phyloP scores from a whole-genome alignment of 257 asterid species.

The Nicotiana otophora region DNA sequence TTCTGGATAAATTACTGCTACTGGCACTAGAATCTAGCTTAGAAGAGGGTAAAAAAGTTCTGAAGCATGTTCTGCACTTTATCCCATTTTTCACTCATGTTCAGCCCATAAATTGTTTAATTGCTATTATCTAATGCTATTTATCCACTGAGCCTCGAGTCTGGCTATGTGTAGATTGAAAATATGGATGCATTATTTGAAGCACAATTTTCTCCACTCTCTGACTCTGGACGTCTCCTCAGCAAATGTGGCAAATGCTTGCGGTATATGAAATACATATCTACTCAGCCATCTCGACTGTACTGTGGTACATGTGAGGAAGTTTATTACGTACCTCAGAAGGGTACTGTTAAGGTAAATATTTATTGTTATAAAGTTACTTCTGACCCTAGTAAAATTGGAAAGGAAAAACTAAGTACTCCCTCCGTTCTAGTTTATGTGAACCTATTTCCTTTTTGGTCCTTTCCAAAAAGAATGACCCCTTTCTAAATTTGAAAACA shows the following conservation, averaged over 20 bases:
- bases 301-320: conserved; percentile 90
- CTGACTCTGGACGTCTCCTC: conserved; percentile 75
- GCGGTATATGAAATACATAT: conserved; percentile 84
- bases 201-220: conserved; percentile 90
- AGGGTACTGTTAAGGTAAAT: conserved; percentile 73
- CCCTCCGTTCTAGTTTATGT: too few species aligned
- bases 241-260: conserved; percentile 94
- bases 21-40: neutral
- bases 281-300: conserved; percentile 79
- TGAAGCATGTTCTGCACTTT: neutral
- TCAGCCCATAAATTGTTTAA: neutral
- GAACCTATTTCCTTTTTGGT: too few species aligned
- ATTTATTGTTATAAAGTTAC: neutral
- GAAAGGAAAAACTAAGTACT: neutral
- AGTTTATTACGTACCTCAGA: conserved; percentile 85
- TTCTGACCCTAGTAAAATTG: neutral
- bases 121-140: neutral
- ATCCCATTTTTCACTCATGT: neutral
- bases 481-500: too few species aligned
- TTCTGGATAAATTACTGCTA: neutral
- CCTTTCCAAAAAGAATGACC: too few species aligned
- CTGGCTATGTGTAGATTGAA: conserved; percentile 50
- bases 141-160: neutral
- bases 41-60: neutral
- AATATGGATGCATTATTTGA: conserved; percentile 92